Evolutionary conservation across 2,329 filamentous ascomycete species (phyloP).

Genomic region (Phialophora tarda): DNA sequence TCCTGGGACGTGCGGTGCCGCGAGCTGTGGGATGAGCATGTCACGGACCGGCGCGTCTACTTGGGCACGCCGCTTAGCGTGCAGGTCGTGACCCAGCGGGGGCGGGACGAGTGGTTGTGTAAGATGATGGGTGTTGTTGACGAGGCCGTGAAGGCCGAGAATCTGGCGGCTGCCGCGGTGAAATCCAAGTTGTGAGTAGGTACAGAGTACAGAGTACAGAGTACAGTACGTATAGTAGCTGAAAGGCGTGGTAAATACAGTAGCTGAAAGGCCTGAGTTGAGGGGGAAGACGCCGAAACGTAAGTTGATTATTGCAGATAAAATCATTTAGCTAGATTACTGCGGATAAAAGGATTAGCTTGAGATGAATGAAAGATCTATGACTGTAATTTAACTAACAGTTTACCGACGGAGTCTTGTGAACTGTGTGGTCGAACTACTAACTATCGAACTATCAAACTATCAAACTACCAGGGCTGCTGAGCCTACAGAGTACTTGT

Average conservation of each 20-base stretch:
- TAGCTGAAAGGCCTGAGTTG: not conserved
- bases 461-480: not conserved
- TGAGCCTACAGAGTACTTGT: not conserved
- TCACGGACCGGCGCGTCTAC: constrained; percentile 60
- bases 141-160: constrained; percentile 44
- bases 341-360: not conserved
- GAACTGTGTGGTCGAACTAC: not conserved
- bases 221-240: no score
- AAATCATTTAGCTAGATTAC: not conserved
- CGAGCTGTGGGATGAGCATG: constrained; percentile 60
- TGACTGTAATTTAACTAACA: not conserved
- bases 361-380: not conserved
- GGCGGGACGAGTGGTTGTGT: constrained; percentile 61
- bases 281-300: not conserved
- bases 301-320: not conserved
- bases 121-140: constrained; percentile 62
- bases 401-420: not conserved
- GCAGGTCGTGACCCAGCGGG: constrained; percentile 62
- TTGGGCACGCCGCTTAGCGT: constrained; percentile 61
- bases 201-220: not conserved
- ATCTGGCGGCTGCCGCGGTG: not conserved
- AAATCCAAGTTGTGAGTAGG: constrained; percentile 23
- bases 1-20: constrained; percentile 67
- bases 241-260: not conserved
- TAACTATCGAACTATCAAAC: not conserved